Conservation (phyloP, 139 green algal genomes). For the Coccomyxa sp. region DNA sequence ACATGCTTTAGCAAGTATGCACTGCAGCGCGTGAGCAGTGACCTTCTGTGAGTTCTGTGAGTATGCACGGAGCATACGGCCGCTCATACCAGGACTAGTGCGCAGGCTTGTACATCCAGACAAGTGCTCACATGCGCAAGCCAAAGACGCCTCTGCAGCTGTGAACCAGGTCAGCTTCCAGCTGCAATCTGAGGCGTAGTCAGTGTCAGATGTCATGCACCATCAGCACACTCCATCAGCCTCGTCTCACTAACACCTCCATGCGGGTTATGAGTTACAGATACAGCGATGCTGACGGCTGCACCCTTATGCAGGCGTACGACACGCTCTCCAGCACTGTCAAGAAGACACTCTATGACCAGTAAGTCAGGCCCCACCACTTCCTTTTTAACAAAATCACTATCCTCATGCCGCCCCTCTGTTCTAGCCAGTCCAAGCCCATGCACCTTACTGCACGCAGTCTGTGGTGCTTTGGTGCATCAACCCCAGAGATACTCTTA, state of each 20-base stretch:
- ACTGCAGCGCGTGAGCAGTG: neutral
- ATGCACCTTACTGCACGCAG: too few relatives aligned
- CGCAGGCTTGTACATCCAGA: constrained; percentile 2
- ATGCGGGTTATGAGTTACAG: too few relatives aligned
- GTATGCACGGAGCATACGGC: neutral
- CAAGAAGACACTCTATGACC: constrained; percentile 4
- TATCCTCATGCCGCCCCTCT: too few relatives aligned
- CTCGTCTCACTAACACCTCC: too few relatives aligned
- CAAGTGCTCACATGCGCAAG: neutral
- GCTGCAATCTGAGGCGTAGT: neutral
- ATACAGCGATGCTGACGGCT: neutral
- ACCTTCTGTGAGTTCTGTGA: neutral
- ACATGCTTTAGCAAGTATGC: neutral
- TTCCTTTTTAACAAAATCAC: neutral
- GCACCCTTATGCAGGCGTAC: neutral
- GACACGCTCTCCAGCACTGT: neutral
- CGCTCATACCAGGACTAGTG: neutral
- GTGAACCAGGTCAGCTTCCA: neutral
- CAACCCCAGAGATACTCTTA: too few relatives aligned
- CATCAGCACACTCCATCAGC: too few relatives aligned
- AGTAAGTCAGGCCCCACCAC: neutral
- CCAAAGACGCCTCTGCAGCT: neutral
- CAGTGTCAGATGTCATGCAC: neutral
- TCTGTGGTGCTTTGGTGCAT: too few relatives aligned
- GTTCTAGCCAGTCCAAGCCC: too few relatives aligned